Evolutionary conservation across 805 yeast genomes (phyloP).

Genomic region (Teunomyces tritomae): DNA sequence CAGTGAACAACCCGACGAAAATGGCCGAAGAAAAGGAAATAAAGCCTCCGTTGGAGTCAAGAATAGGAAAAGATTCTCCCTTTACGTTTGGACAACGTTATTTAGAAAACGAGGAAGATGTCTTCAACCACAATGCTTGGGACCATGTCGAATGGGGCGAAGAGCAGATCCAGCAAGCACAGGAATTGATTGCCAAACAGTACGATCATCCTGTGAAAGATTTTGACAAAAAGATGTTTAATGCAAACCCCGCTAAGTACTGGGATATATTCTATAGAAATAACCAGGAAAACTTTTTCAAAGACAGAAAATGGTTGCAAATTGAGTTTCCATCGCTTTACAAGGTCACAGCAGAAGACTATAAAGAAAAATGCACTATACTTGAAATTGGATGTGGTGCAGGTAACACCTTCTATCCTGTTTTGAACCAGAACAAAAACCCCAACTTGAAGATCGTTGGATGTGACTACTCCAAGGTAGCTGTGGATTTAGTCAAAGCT

Average conservation of each 20-base stretch:
- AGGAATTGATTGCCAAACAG: constrained; percentile 71
- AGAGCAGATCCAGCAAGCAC: constrained; percentile 75
- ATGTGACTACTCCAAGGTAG: constrained; percentile 86
- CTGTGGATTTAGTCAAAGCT: constrained; percentile 77
- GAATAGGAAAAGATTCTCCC: constrained; percentile 84
- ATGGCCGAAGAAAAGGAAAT: not conserved
- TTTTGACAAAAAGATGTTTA: constrained; percentile 74
- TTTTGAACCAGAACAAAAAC: constrained; percentile 78
- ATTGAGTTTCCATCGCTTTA: constrained; percentile 88
- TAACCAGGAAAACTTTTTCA: constrained; percentile 90
- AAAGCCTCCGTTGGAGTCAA: constrained; percentile 46
- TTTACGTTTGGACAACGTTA: constrained; percentile 88
- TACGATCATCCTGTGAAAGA: constrained; percentile 82
- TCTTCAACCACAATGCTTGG: constrained; percentile 93
- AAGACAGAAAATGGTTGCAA: constrained; percentile 93
- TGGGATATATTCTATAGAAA: constrained; percentile 95
- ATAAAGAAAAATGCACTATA: constrained; percentile 67
- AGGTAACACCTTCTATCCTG: constrained; percentile 94
- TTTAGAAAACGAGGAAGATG: constrained; percentile 69
- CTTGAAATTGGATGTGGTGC: constrained; percentile 98
- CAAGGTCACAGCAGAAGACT: constrained; percentile 64
- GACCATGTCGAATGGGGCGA: constrained; percentile 98
- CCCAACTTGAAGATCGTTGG: constrained; percentile 72
- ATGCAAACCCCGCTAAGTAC: constrained; percentile 83
- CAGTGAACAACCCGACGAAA: not conserved